Evolutionary conservation across 495 filamentous ascomycete genomes (phyloP).

Genomic region (Evansstolkia leycettana): DNA sequence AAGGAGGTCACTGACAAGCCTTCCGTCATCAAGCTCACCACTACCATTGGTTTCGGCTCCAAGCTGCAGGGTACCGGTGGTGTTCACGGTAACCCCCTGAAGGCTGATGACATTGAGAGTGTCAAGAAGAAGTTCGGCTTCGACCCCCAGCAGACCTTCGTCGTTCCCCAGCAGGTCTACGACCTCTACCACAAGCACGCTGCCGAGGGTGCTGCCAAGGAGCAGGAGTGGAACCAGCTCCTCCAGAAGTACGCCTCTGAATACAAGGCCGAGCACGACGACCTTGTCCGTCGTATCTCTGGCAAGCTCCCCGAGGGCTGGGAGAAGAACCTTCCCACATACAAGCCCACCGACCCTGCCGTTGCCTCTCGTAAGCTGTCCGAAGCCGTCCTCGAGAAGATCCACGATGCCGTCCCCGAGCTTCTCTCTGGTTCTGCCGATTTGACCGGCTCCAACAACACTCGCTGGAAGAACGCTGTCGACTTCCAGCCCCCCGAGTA

Average conservation of each 20-base stretch:
- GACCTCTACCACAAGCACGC: slow-evolving; percentile 76
- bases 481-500: slow-evolving; percentile 93
- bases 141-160: slow-evolving; percentile 87
- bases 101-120: slow-evolving; percentile 80
- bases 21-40: slow-evolving; percentile 90
- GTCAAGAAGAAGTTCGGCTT: slow-evolving; percentile 94
- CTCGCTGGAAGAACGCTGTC: slow-evolving; percentile 88
- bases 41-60: slow-evolving; percentile 96
- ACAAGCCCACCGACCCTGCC: slow-evolving; percentile 78
- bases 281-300: slow-evolving; percentile 69
- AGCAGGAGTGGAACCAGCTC: slow-evolving; percentile 92
- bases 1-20: slow-evolving; percentile 91
- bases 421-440: slow-evolving; percentile 93
- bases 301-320: slow-evolving; percentile 90
- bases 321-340: slow-evolving; percentile 87
- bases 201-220: slow-evolving; percentile 72
- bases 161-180: slow-evolving; percentile 89
- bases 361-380: slow-evolving; percentile 91
- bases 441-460: slow-evolving; percentile 97
- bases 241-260: slow-evolving; percentile 72
- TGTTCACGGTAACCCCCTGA: slow-evolving; percentile 92
- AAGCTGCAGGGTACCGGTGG: slow-evolving; percentile 83
- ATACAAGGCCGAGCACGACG: slow-evolving; percentile 63
- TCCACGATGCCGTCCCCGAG: slow-evolving; percentile 75
- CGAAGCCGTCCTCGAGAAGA: slow-evolving; percentile 81